phyloP scores from a whole-genome alignment of 768 basidiomycete species.

The Pleurotus djamor region DNA sequence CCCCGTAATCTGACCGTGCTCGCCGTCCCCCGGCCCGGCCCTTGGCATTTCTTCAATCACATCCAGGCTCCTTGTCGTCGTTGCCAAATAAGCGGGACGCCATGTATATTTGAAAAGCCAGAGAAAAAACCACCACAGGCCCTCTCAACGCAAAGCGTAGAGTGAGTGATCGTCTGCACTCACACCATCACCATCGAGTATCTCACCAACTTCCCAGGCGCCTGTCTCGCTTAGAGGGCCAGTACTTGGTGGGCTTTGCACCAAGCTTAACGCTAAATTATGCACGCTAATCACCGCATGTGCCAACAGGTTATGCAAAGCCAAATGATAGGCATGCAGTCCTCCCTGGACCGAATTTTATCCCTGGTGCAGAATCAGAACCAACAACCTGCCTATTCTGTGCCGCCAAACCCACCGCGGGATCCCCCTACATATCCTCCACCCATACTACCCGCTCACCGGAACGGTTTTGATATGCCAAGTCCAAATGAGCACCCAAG shows the following conservation, averaged over 20 bases:
- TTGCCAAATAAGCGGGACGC: constrained; percentile 78
- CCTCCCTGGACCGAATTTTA: constrained; percentile 82
- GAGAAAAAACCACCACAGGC: constrained; percentile 76
- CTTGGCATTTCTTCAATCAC: constrained; percentile 35
- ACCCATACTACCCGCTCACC: constrained; percentile 27
- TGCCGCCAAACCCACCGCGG: constrained; percentile 26
- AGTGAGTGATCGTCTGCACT: constrained; percentile 45
- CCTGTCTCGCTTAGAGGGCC: constrained; percentile 80
- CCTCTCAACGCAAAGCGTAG: constrained; percentile 64
- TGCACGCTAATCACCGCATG: background rate
- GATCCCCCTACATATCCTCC: constrained; percentile 28
- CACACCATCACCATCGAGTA: constrained; percentile 6
- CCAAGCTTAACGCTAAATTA: background rate
- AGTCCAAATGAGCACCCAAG: constrained; percentile 29
- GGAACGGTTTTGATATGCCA: constrained; percentile 38
- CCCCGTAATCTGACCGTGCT: constrained; percentile 55
- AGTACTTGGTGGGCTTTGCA: constrained; percentile 62
- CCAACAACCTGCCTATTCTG: constrained; percentile 9
- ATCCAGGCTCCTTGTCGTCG: constrained; percentile 85
- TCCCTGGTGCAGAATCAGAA: constrained; percentile 54
- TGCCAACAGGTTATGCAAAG: constrained; percentile 77
- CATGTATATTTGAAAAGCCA: constrained; percentile 88
- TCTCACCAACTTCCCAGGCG: constrained; percentile 46
- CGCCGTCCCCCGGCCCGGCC: constrained; percentile 68
- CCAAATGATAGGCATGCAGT: constrained; percentile 95